Conservation (phyloP, 129 eudicot genomes). For the Rutidosis leptorrhynchoides region DNA sequence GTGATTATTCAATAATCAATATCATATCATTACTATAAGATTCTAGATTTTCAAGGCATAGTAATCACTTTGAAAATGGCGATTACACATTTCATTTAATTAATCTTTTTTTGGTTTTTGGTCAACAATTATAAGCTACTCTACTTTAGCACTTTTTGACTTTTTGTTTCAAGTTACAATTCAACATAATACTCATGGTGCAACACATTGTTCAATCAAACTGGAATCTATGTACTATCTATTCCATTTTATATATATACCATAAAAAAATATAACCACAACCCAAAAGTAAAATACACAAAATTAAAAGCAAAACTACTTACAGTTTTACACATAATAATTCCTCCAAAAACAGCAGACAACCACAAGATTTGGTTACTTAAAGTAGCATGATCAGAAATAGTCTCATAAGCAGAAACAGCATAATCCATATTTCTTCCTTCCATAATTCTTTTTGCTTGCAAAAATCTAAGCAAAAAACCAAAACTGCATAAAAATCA, state of each 20-base stretch:
- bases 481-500: background rate
- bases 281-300: background rate
- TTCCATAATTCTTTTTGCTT: constrained; percentile 1
- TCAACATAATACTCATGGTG: background rate
- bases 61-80: too few relatives aligned
- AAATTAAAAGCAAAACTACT: constrained; percentile 22
- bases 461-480: background rate
- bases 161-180: background rate
- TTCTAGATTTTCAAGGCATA: background rate
- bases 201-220: background rate
- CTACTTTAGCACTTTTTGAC: too few relatives aligned
- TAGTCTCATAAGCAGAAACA: constrained; percentile 25
- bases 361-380: constrained; percentile 47
- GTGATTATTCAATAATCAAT: too few relatives aligned
- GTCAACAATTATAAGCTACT: background rate
- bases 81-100: too few relatives aligned
- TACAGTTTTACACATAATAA: constrained; percentile 70
- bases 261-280: background rate
- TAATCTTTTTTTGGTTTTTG: background rate
- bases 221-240: background rate
- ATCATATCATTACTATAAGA: background rate
- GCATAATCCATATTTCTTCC: constrained; percentile 8
- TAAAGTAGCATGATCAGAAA: constrained; percentile 33
- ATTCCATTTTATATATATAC: too few relatives aligned
- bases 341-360: constrained; percentile 49